Percentiles rank a stretch among this genome's conserved stretches.
Evolutionary conservation across 176 grass and related monocot genomes (phyloP).

Genomic region (Canna indica): DNA sequence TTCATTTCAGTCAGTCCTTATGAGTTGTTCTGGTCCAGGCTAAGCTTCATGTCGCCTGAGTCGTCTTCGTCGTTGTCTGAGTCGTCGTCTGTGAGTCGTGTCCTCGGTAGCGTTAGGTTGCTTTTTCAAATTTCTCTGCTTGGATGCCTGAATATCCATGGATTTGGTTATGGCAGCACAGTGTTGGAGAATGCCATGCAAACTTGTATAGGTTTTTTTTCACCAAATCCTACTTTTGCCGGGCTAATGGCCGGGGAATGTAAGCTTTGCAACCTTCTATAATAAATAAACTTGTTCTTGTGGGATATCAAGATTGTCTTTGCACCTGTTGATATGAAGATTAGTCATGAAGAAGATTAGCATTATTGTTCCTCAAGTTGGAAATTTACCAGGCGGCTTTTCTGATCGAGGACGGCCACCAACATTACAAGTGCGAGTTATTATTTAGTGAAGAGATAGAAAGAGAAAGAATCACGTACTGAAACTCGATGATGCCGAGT

Average conservation of each 20-base stretch:
- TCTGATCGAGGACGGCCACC: too few species aligned
- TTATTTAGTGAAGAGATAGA: too few species aligned
- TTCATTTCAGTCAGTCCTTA: too few species aligned
- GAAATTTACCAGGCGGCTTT: too few species aligned
- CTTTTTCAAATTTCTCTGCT: constrained; percentile 38
- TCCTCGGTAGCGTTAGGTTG: constrained; percentile 22
- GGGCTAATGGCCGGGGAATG: constrained; percentile 45
- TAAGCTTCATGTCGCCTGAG: constrained; percentile 19
- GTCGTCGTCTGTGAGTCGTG: constrained; percentile 13
- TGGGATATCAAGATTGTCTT: too few species aligned
- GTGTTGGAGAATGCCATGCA: constrained; percentile 42
- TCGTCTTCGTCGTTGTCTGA: constrained; percentile 11
- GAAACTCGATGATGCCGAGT: too few species aligned
- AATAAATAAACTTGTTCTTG: constrained; percentile 42
- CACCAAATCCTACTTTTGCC: constrained; percentile 50
- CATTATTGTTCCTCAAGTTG: too few species aligned
- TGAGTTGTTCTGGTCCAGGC: too few species aligned
- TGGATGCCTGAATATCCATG: constrained; percentile 37
- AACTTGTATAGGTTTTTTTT: constrained; percentile 63
- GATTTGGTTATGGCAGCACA: constrained; percentile 38
- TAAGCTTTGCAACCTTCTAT: constrained; percentile 52
- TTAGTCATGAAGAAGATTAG: too few species aligned
- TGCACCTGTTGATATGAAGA: too few species aligned
- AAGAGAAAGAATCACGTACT: too few species aligned
- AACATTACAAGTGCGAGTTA: too few species aligned